A percentile compares a stretch with the other conserved stretches of the same genome.
Evolutionary conservation across 768 basidiomycete genomes (phyloP).

Genomic region (Psilocybe sp.): DNA sequence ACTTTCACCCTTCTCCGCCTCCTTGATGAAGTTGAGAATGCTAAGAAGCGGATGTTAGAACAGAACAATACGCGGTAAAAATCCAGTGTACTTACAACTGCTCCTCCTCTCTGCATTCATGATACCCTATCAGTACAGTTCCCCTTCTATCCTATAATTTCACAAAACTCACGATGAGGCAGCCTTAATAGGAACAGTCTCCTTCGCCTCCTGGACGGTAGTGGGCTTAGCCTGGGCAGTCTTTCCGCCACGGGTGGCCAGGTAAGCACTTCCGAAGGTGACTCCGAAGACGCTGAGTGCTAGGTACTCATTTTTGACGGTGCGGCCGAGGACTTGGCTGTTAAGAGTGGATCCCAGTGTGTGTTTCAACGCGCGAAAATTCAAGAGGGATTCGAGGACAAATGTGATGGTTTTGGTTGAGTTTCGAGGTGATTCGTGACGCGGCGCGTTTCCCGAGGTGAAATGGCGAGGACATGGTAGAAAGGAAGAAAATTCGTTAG

Average conservation of each 20-base stretch:
- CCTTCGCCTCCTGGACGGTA: slow-evolving; percentile 56
- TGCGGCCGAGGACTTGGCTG: slow-evolving; percentile 77
- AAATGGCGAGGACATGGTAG: neutral
- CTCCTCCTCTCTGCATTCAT: slow-evolving; percentile 68
- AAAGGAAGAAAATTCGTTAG: neutral
- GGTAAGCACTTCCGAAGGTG: slow-evolving; percentile 51
- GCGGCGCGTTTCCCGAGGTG: neutral
- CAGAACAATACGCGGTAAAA: slow-evolving; percentile 7
- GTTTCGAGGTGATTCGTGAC: neutral
- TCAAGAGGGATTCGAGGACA: neutral
- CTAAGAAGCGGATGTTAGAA: slow-evolving; percentile 31
- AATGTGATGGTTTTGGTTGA: neutral
- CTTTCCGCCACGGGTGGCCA: slow-evolving; percentile 56
- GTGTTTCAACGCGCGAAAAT: neutral
- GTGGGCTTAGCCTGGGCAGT: slow-evolving; percentile 39
- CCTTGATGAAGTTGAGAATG: slow-evolving; percentile 76
- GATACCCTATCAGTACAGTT: slow-evolving; percentile 10
- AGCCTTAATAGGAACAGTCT: slow-evolving; percentile 61
- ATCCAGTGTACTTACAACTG: slow-evolving; percentile 58
- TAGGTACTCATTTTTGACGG: slow-evolving; percentile 80
- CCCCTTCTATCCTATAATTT: neutral
- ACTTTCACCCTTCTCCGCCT: slow-evolving; percentile 71
- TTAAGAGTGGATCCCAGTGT: neutral
- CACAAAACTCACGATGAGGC: slow-evolving; percentile 58
- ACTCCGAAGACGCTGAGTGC: slow-evolving; percentile 63